These are phyloP conservation scores for Colletotrichum sp. DNA, from an alignment of 2,329 filamentous ascomycete species.

Conservation along the genomic window DNA sequence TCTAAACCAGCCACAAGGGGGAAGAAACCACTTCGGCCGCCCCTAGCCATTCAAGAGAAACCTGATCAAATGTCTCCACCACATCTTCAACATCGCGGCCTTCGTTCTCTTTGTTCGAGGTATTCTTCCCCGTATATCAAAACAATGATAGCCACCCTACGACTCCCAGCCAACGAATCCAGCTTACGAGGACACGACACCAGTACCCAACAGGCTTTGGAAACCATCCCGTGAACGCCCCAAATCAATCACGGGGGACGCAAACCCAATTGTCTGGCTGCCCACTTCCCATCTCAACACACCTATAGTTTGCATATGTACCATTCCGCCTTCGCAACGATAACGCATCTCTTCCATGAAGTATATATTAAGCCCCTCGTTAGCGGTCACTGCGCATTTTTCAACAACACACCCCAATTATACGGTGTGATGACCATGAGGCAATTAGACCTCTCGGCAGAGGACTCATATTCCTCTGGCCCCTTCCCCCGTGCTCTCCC, in stretches of 20 bases:
- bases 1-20: not conserved
- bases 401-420: not conserved
- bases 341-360: not conserved
- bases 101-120: not conserved
- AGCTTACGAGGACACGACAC: not conserved
- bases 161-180: not conserved
- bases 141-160: rapidly evolving
- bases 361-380: not conserved
- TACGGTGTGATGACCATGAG: too few species aligned
- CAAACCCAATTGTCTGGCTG: not conserved
- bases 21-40: not conserved
- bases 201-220: rapidly evolving
- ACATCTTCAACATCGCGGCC: rapidly evolving
- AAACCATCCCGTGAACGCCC: not conserved
- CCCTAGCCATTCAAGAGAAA: not conserved
- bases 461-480: not conserved
- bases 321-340: rapidly evolving
- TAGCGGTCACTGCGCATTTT: rapidly evolving
- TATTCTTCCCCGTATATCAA: not conserved
- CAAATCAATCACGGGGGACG: not conserved
- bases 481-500: too few species aligned
- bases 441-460: too few species aligned
- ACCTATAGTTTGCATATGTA: not conserved
- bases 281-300: not conserved
- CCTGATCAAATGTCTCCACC: not conserved